Percentiles rank a stretch among this genome's conserved stretches.
Conservation (phyloP, 164 flowering plant genomes). For the Nymphaea colorata region DNA sequence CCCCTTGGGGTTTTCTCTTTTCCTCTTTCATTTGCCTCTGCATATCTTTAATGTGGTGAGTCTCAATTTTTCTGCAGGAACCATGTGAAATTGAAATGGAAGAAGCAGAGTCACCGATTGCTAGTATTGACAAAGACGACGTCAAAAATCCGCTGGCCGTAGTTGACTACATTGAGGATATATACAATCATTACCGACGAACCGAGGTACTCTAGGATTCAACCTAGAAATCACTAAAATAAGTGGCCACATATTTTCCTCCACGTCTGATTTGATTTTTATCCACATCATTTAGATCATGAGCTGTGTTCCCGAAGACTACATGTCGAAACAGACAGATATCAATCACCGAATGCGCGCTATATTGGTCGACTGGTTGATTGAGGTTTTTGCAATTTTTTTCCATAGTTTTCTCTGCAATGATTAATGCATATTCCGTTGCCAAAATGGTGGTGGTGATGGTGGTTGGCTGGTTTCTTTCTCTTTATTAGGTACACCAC, state of each 20-base stretch:
- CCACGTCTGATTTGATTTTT: neutral
- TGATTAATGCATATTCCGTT: neutral
- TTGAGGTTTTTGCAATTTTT: conserved; percentile 42
- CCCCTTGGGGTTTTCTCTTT: too few relatives aligned
- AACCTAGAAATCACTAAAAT: neutral
- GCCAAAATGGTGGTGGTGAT: neutral
- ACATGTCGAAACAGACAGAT: conserved; percentile 60
- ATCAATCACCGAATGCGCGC: conserved; percentile 81
- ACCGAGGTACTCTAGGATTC: conserved; percentile 22
- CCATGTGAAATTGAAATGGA: conserved; percentile 12
- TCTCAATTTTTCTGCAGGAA: conserved; percentile 3
- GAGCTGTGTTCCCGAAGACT: conserved; percentile 45
- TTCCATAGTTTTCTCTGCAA: neutral
- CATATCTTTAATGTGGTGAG: too few relatives aligned
- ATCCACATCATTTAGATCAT: conserved; percentile 22
- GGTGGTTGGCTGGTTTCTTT: neutral
- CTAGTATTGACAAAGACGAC: conserved; percentile 7
- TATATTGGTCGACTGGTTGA: conserved; percentile 78
- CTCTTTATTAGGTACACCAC: conserved; percentile 53
- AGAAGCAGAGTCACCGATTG: conserved; percentile 12
- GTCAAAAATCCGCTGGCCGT: conserved; percentile 52
- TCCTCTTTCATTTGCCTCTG: too few relatives aligned
- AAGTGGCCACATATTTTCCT: neutral
- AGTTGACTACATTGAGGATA: conserved; percentile 70
- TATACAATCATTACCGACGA: conserved; percentile 53